Conservation (phyloP, 768 basidiomycete species). For the Sutorius australiensis region DNA sequence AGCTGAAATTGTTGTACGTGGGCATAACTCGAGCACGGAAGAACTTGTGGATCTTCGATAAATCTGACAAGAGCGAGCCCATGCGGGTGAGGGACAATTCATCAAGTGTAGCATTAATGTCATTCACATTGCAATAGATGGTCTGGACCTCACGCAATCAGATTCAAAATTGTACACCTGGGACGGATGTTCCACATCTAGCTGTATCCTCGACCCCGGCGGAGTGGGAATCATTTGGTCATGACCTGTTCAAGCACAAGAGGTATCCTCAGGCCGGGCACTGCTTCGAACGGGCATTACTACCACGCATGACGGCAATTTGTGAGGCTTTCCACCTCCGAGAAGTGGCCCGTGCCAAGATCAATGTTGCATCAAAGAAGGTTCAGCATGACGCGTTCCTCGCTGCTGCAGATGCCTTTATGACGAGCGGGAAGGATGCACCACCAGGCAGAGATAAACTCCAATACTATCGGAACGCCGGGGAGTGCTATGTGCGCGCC, state of each 20-base stretch:
- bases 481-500: constrained; percentile 43
- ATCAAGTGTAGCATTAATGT: neutral
- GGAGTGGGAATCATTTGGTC: constrained; percentile 45
- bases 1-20: constrained; percentile 70
- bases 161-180: constrained; percentile 47
- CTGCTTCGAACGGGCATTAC: constrained; percentile 48
- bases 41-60: constrained; percentile 68
- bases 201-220: constrained; percentile 49
- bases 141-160: constrained; percentile 48
- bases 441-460: constrained; percentile 23
- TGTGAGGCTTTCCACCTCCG: constrained; percentile 53
- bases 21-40: constrained; percentile 67
- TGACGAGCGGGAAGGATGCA: constrained; percentile 35
- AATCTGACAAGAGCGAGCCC: constrained; percentile 50
- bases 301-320: constrained; percentile 41
- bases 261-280: constrained; percentile 51
- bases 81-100: constrained; percentile 43
- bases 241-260: constrained; percentile 36
- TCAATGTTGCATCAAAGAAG: constrained; percentile 23
- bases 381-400: constrained; percentile 37
- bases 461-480: constrained; percentile 42
- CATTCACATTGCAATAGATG: constrained; percentile 31
- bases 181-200: constrained; percentile 47
- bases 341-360: constrained; percentile 41
- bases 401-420: constrained; percentile 49